Conservation (phyloP, 441 rosid genomes). For the Adansonia rubrostipa region DNA sequence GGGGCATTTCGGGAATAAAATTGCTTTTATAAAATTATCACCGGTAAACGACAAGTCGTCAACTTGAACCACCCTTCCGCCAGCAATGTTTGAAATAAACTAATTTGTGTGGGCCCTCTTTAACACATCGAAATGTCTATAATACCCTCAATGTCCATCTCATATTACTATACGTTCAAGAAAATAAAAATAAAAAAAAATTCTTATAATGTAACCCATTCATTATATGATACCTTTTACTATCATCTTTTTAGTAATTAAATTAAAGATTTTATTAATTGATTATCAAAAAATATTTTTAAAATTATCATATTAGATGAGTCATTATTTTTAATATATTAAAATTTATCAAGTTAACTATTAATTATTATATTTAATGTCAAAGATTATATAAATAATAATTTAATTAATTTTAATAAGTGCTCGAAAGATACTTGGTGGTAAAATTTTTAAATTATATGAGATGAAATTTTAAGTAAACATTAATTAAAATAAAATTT, state of each 20-base stretch:
- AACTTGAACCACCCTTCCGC: slow-evolving; percentile 29
- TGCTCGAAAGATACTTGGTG: no score
- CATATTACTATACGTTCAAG: neutral
- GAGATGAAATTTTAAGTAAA: no score
- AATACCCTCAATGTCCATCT: neutral
- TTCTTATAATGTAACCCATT: neutral
- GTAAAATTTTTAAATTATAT: no score
- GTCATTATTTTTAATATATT: no score
- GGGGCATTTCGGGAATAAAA: slow-evolving; percentile 24
- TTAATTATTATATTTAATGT: no score
- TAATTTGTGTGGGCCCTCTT: slow-evolving; percentile 7
- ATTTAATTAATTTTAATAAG: no score
- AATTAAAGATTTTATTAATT: neutral
- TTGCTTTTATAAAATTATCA: slow-evolving; percentile 10
- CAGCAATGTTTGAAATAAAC: slow-evolving; percentile 28
- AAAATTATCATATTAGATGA: no score
- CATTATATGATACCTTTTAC: no score
- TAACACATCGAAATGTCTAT: neutral
- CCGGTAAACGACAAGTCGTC: slow-evolving; percentile 28
- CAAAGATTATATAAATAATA: no score
- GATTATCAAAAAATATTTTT: no score
- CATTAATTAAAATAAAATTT: no score
- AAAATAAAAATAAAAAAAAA: neutral
- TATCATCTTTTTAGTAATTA: neutral
- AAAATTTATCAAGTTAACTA: no score